These are phyloP conservation scores for Scutellaria baicalensis DNA, from an alignment of 257 asterid genomes.

Conservation along the genomic window DNA sequence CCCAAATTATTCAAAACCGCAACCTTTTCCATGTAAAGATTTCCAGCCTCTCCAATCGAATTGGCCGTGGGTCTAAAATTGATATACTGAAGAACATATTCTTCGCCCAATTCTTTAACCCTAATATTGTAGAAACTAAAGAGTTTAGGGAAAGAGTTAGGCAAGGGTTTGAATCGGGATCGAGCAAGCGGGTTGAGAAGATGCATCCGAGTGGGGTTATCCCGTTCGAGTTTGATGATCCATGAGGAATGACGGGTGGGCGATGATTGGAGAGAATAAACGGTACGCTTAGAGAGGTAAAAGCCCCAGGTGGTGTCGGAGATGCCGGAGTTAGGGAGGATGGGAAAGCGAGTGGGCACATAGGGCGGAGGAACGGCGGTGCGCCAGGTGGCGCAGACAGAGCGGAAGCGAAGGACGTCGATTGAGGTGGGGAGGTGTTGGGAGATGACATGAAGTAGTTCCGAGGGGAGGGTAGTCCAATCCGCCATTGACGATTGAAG, in stretches of 20 bases:
- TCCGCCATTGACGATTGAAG: conserved; percentile 66
- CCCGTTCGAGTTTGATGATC: conserved; percentile 67
- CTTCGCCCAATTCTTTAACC: conserved; percentile 52
- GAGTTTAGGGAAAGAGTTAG: conserved; percentile 43
- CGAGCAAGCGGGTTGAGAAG: conserved; percentile 56
- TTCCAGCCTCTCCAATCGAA: conserved; percentile 68
- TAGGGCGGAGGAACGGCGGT: conserved; percentile 33
- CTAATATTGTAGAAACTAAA: conserved; percentile 36
- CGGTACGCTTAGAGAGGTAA: conserved; percentile 52
- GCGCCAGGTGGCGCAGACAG: conserved; percentile 81
- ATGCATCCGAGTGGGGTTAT: conserved; percentile 40
- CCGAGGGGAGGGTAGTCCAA: conserved; percentile 73
- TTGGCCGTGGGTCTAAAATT: conserved; percentile 62
- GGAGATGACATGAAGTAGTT: conserved; percentile 54
- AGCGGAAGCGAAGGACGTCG: conserved; percentile 76
- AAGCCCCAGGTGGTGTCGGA: conserved; percentile 76
- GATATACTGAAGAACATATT: conserved; percentile 66
- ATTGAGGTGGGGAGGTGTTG: conserved; percentile 43
- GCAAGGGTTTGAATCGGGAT: conserved; percentile 43
- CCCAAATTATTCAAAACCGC: conserved; percentile 33
- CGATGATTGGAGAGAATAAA: conserved; percentile 40
- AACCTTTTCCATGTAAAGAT: conserved; percentile 76
- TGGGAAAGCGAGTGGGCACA: conserved; percentile 49
- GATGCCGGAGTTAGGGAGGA: conserved; percentile 72
- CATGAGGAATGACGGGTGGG: conserved; percentile 28